Evolutionary conservation across 2,329 filamentous ascomycete genomes (phyloP), one percentile per base, ranked within the genome.

Genomic region (Alternaria incomplexa): DNA sequence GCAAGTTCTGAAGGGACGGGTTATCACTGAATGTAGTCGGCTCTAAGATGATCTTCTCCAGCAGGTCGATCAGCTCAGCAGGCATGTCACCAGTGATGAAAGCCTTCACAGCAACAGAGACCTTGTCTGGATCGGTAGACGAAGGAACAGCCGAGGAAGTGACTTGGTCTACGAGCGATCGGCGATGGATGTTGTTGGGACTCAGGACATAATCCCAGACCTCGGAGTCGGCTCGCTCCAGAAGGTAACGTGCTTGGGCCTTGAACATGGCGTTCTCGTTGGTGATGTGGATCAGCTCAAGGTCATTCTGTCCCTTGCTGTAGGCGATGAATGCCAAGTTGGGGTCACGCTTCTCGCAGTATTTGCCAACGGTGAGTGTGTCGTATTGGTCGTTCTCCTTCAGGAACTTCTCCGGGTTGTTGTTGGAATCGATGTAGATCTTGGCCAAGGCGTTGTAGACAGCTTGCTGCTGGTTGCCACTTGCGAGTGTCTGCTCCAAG

Each of bases 241-340:
- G 85, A 23, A 99, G 87, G 81, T 99, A 99, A 40, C 96, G 91
- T 62, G 94, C 95, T 81, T 99, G 96, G n/a, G 92, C 92, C 74
- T 94, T 91, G 87, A 97, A 99, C 96, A 99, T 99, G n/a, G 93
- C 90, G 83, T 99, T 99, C 83, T 99, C 96, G 74, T 98, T 99
- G 76, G 96, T 98, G 77, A 99, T 95, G 81, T 92, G 96, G 82
- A 99, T 95, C 60, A 99, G 88, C 83, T 99, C 96, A 30, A 99
- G 83, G 76, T 99, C 96, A 70, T 99, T 99, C 82, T 97, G 93
- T 20, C 96, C 96, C 85, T 99, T 99, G 73, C 90, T 88, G 81
- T 97, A 99, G 65, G 93, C 92, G 77, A 98, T 97, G 82, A 92
- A 97, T 4, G 93, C 95, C 58, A 99, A 85, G 79, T 97, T 97